A percentile compares a stretch with the other conserved stretches of the same genome.
phyloP scores from a whole-genome alignment of 495 filamentous ascomycete species.

The Glutinoglossum americanum region DNA sequence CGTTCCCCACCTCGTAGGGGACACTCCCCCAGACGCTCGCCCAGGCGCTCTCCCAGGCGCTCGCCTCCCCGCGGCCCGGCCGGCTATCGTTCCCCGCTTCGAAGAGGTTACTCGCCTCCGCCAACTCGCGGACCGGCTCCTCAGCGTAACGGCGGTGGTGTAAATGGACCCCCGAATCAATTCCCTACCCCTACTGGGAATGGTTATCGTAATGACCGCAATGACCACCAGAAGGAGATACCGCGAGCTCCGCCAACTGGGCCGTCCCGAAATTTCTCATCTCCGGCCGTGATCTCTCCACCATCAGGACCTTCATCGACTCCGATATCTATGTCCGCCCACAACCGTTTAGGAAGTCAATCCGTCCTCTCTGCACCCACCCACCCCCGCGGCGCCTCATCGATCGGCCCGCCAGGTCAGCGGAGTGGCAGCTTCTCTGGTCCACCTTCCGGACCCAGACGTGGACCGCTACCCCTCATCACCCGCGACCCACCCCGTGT shows the following conservation, averaged over 20 bases:
- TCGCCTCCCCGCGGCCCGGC: constrained; percentile 1
- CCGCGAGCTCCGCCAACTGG: constrained; percentile 18
- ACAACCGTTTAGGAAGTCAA: constrained; percentile 25
- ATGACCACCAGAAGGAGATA: neutral
- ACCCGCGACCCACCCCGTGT: constrained; percentile 17
- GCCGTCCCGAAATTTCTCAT: constrained; percentile 12
- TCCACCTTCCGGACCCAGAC: constrained; percentile 20
- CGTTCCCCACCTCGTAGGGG: neutral
- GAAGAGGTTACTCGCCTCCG: neutral
- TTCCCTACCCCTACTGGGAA: neutral
- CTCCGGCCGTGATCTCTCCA: constrained; percentile 15
- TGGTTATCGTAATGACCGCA: neutral
- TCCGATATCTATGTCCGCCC: constrained; percentile 23
- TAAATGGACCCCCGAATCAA: neutral
- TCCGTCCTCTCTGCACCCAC: constrained; percentile 37
- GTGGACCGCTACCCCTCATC: constrained; percentile 11
- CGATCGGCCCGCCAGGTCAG: neutral
- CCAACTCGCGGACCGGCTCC: neutral
- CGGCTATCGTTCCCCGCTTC: constrained; percentile 1
- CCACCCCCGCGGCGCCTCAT: constrained; percentile 29
- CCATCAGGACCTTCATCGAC: constrained; percentile 27
- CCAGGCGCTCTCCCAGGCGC: neutral
- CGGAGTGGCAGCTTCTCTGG: constrained; percentile 13
- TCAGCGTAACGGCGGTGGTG: neutral
- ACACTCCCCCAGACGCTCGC: neutral